phyloP scores from a whole-genome alignment of 2,329 filamentous ascomycete genomes.

The Paecilomyces variotii region DNA sequence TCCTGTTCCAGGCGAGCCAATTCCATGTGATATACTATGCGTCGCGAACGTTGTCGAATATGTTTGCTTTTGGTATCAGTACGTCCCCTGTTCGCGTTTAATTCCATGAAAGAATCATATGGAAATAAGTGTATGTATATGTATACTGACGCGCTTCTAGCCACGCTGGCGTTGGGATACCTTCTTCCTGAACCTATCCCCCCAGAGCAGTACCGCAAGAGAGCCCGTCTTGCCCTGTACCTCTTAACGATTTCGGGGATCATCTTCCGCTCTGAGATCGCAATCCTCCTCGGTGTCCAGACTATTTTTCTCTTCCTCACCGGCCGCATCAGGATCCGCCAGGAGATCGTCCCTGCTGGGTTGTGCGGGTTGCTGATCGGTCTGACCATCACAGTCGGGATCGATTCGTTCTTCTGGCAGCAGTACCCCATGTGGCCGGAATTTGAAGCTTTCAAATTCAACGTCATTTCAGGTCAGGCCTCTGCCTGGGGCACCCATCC shows the following conservation, averaged over 20 bases:
- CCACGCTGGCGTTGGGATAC: slow-evolving; percentile 37
- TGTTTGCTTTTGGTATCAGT: slow-evolving; percentile 89
- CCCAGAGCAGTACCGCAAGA: slow-evolving; percentile 26
- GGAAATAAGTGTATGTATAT: not conserved
- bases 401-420: slow-evolving; percentile 96
- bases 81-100: slow-evolving; percentile 29
- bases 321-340: slow-evolving; percentile 45
- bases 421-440: slow-evolving; percentile 75
- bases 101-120: slow-evolving; percentile 1
- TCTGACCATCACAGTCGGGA: slow-evolving; percentile 59
- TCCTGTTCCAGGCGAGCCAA: slow-evolving; percentile 68
- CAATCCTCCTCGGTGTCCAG: slow-evolving; percentile 65
- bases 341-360: slow-evolving; percentile 57
- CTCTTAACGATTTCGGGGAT: slow-evolving; percentile 72
- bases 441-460: slow-evolving; percentile 81
- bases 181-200: slow-evolving; percentile 39
- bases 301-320: slow-evolving; percentile 56
- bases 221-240: slow-evolving; percentile 59
- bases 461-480: slow-evolving; percentile 74
- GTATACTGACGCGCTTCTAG: slow-evolving; percentile 10
- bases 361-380: slow-evolving; percentile 57
- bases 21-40: slow-evolving; percentile 94
- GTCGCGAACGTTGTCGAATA: slow-evolving; percentile 85
- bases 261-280: slow-evolving; percentile 84
- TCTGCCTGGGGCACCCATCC: slow-evolving; percentile 82